These are phyloP conservation scores for Hypholoma fasciculare DNA, from an alignment of 768 basidiomycete genomes.

Conservation along the genomic window DNA sequence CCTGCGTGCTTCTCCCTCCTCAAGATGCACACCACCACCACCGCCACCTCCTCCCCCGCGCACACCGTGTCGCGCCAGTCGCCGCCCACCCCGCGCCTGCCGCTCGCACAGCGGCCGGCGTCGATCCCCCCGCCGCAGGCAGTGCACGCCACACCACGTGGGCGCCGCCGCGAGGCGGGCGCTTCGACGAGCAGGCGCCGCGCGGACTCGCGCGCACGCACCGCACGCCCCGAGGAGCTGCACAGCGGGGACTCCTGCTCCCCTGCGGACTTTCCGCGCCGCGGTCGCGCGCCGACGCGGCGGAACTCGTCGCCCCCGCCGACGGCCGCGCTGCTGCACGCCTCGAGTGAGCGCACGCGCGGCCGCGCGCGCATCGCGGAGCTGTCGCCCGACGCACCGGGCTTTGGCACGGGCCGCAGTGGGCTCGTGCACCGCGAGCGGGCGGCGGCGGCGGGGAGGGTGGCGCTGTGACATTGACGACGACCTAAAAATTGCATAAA, in stretches of 20 bases:
- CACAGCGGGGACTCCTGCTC: no score
- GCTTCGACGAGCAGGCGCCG: no score
- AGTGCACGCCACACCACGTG: no score
- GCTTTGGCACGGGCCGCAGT: slow-evolving; percentile 64
- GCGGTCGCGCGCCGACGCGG: slow-evolving; percentile 51
- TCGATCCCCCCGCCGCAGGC: slow-evolving; percentile 21
- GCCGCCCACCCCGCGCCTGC: slow-evolving; percentile 41
- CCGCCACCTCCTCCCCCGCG: slow-evolving; percentile 48
- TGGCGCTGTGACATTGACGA: slow-evolving; percentile 20
- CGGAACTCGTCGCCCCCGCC: slow-evolving; percentile 56
- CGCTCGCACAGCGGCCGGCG: background rate
- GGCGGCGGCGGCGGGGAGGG: slow-evolving; percentile 13
- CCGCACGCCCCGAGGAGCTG: no score
- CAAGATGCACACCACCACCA: slow-evolving; percentile 45
- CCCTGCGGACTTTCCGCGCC: slow-evolving; percentile 34
- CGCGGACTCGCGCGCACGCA: no score
- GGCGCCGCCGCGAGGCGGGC: no score
- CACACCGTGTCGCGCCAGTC: slow-evolving; percentile 50
- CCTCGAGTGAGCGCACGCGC: slow-evolving; percentile 56
- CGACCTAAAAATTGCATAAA: background rate
- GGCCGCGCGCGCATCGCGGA: slow-evolving; percentile 59
- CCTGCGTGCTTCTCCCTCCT: slow-evolving; percentile 78
- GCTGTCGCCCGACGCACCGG: slow-evolving; percentile 56
- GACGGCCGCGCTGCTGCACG: slow-evolving; percentile 37
- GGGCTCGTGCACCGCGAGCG: slow-evolving; percentile 53